These are phyloP conservation scores for Thyridium curvatum DNA, from an alignment of 2,329 filamentous ascomycete species.

Conservation along the genomic window DNA sequence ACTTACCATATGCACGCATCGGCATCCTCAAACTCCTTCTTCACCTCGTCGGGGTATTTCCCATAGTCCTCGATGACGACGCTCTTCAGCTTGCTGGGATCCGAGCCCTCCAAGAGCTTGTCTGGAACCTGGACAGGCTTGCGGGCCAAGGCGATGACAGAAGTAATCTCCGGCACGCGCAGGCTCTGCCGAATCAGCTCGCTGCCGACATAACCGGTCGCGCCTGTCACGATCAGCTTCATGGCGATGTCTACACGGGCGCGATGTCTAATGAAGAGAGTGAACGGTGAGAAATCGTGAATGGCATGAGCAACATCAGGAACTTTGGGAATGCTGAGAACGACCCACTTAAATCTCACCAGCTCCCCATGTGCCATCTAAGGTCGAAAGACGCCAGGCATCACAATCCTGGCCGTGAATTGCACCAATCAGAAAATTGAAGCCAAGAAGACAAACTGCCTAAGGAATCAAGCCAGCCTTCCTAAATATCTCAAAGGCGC, in stretches of 20 bases:
- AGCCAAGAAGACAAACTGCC: too few species aligned
- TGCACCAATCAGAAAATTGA: too few species aligned
- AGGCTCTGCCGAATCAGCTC: constrained; percentile 38
- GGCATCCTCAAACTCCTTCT: constrained; percentile 30
- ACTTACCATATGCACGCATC: constrained; percentile 35
- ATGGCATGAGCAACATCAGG: too few species aligned
- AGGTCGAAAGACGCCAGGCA: too few species aligned
- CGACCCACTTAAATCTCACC: too few species aligned
- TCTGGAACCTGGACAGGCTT: constrained; percentile 21
- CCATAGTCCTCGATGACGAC: constrained; percentile 32
- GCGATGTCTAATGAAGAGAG: too few species aligned
- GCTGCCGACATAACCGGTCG: constrained; percentile 33
- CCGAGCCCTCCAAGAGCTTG: constrained; percentile 11
- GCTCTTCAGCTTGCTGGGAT: constrained; percentile 29
- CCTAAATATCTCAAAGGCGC: too few species aligned
- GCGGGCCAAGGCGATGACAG: constrained; percentile 34
- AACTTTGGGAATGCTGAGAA: too few species aligned
- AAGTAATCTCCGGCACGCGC: constrained; percentile 24
- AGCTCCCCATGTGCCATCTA: too few species aligned
- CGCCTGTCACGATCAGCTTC: constrained; percentile 36
- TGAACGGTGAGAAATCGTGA: too few species aligned
- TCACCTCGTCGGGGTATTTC: constrained; percentile 31
- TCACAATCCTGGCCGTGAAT: too few species aligned
- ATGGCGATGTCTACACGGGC: constrained; percentile 14
- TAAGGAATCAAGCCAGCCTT: too few species aligned